Evolutionary conservation across 2,329 filamentous ascomycete genomes (phyloP).

Genomic region (Diplodia mutila): DNA sequence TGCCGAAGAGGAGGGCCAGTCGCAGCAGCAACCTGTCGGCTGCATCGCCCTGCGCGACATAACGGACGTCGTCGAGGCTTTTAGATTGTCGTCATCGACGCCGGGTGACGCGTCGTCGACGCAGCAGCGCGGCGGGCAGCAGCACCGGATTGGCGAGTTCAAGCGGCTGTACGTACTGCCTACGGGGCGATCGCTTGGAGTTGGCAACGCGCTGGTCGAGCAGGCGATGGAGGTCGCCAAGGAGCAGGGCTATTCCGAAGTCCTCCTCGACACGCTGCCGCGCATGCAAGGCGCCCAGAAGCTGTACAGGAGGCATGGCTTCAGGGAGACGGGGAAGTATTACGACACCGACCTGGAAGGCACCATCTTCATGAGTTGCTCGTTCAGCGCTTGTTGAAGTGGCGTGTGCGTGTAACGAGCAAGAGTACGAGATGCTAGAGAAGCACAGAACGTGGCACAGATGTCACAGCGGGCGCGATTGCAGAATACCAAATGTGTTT

Average conservation of each 20-base stretch:
- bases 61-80: background rate
- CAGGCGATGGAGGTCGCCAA: conserved; percentile 51
- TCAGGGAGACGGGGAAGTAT: conserved; percentile 56
- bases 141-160: conserved; percentile 50
- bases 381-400: conserved; percentile 25
- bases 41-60: conserved; percentile 54
- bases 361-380: conserved; percentile 56
- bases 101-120: background rate
- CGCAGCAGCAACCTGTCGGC: conserved; percentile 38
- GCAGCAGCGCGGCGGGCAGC: background rate
- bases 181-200: conserved; percentile 52
- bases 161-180: conserved; percentile 61
- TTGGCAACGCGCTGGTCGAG: conserved; percentile 54
- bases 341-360: conserved; percentile 60
- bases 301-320: conserved; percentile 57
- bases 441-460: background rate
- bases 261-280: conserved; percentile 60
- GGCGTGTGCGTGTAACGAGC: background rate
- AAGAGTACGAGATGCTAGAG: background rate
- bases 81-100: background rate
- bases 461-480: background rate
- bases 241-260: conserved; percentile 54
- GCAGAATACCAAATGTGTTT: conserved; percentile 3
- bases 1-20: background rate
- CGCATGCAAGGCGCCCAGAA: conserved; percentile 55